phyloP scores from a whole-genome alignment of 116 monocot genomes.

The Dioscorea cayenensis region DNA sequence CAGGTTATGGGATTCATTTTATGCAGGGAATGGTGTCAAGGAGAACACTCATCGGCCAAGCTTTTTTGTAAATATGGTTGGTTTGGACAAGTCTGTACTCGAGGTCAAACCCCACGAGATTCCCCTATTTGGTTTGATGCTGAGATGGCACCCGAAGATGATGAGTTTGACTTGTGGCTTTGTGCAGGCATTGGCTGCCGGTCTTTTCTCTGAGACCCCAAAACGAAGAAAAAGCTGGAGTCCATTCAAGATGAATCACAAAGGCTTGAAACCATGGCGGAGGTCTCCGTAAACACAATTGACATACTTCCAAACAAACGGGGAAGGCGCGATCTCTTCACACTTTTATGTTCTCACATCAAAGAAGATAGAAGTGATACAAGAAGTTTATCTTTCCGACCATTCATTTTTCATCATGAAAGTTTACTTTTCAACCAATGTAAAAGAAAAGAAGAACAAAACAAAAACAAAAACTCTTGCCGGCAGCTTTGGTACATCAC shows the following conservation, averaged over 20 bases:
- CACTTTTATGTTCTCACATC: too few species aligned
- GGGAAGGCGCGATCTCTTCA: too few species aligned
- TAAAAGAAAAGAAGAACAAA: too few species aligned
- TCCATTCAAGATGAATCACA: conserved; percentile 80
- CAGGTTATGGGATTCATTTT: neutral
- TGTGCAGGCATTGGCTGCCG: conserved; percentile 83
- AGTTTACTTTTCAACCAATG: too few species aligned
- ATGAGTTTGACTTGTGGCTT: conserved; percentile 86
- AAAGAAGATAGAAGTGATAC: too few species aligned
- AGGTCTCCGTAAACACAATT: conserved; percentile 40
- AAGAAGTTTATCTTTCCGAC: too few species aligned
- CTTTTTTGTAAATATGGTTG: conserved; percentile 92
- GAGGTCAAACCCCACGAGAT: conserved; percentile 43
- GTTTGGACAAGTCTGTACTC: conserved; percentile 36
- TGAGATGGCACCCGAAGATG: conserved; percentile 74
- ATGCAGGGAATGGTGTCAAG: conserved; percentile 66
- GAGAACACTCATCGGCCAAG: conserved; percentile 83
- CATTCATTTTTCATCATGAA: too few species aligned
- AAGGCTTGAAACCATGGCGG: conserved; percentile 53
- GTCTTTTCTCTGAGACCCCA: conserved; percentile 70
- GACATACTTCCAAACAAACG: neutral
- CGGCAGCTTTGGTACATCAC: too few species aligned
- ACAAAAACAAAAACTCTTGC: too few species aligned
- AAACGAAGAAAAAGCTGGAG: conserved; percentile 94
- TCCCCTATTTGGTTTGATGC: conserved; percentile 76